Evolutionary conservation across 257 asterid genomes (phyloP).

Genomic region (Petunia axillaris): DNA sequence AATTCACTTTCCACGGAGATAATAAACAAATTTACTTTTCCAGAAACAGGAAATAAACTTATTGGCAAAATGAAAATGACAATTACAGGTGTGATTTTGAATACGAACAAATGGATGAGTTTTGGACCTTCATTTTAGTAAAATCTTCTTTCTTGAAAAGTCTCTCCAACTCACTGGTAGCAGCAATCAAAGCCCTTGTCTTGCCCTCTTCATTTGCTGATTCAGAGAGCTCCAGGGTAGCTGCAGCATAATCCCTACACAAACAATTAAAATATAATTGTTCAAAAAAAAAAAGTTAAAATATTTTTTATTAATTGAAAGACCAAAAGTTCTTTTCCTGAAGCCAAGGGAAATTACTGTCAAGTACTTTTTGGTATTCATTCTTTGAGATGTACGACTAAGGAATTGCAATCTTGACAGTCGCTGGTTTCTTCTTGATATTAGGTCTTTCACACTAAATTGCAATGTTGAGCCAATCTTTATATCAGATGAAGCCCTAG

Average conservation of each 20-base stretch:
- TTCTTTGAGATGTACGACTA: constrained; percentile 48
- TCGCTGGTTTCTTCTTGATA: constrained; percentile 74
- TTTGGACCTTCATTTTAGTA: constrained; percentile 74
- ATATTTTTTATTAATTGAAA: constrained; percentile 26
- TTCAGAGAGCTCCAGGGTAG: constrained; percentile 79
- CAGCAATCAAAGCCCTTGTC: constrained; percentile 82
- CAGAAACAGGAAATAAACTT: constrained; percentile 14
- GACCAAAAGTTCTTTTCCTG: constrained; percentile 2
- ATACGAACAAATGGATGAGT: constrained; percentile 24
- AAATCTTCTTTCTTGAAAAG: constrained; percentile 90
- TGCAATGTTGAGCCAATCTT: constrained; percentile 69
- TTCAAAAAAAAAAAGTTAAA: constrained; percentile 24
- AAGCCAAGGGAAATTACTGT: constrained; percentile 16
- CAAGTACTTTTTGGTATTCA: constrained; percentile 56
- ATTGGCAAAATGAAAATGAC: constrained; percentile 1
- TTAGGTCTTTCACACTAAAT: constrained; percentile 70
- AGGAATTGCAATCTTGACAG: constrained; percentile 52
- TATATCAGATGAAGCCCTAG: constrained; percentile 53
- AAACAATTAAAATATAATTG: constrained; percentile 26
- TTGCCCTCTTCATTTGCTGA: constrained; percentile 70
- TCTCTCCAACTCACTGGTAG: constrained; percentile 86
- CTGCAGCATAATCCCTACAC: constrained; percentile 70
- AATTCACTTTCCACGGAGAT: neutral
- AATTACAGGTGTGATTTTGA: neutral
- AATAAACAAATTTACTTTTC: neutral